Evolutionary conservation across 495 filamentous ascomycete genomes (phyloP).

Genomic region (Lepidopterella palustris): DNA sequence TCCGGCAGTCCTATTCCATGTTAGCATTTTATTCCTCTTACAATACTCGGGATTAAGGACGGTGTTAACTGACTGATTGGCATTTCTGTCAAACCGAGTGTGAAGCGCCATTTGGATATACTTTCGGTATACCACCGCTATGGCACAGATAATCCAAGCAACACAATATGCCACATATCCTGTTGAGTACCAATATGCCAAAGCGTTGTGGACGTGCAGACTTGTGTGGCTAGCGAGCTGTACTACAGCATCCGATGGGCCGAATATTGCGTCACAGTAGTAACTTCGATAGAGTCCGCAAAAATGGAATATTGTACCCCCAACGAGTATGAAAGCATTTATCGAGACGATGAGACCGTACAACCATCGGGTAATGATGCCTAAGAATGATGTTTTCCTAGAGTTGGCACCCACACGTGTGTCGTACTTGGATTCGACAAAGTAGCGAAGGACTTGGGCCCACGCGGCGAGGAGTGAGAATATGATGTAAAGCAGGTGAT

Average conservation of each 20-base stretch:
- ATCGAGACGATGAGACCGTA: background rate
- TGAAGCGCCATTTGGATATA: background rate
- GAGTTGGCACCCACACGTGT: background rate
- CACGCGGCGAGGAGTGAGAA: background rate
- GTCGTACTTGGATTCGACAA: background rate
- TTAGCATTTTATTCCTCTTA: too few species aligned
- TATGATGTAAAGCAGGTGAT: background rate
- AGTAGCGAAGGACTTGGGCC: background rate
- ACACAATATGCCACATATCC: background rate
- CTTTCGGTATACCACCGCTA: background rate
- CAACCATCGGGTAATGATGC: background rate
- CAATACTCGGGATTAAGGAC: too few species aligned
- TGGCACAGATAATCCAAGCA: background rate
- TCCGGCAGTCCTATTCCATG: too few species aligned
- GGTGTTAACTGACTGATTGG: too few species aligned
- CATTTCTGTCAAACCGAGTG: too few species aligned
- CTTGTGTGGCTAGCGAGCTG: background rate
- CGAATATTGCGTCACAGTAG: background rate
- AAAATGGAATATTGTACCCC: background rate
- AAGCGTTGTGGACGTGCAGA: background rate
- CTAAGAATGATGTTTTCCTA: background rate
- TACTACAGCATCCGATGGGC: background rate
- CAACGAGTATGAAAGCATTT: background rate
- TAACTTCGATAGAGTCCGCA: background rate
- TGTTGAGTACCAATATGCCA: background rate